Conservation (phyloP, 2,329 filamentous ascomycete genomes). For the Aplosporella prunicola region DNA sequence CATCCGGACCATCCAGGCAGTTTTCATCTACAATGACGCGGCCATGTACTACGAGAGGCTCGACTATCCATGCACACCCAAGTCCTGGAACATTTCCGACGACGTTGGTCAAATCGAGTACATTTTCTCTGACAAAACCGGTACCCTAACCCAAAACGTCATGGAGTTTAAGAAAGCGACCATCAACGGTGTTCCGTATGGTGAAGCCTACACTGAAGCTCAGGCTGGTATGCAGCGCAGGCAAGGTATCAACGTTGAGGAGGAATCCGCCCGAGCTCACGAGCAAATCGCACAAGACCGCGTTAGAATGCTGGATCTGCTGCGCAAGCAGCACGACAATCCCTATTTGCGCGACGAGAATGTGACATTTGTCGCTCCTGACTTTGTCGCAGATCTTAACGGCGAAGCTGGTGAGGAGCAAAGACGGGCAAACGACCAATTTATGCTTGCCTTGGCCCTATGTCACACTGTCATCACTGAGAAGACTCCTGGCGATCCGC, state of each 20-base stretch:
- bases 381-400: conserved; percentile 74
- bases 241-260: conserved; percentile 75
- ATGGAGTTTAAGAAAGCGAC: conserved; percentile 99
- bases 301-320: conserved; percentile 57
- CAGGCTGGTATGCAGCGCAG: conserved; percentile 94
- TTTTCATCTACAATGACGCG: conserved; percentile 95
- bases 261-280: conserved; percentile 61
- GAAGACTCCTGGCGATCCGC: conserved; percentile 76
- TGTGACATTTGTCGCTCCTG: conserved; percentile 83
- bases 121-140: conserved; percentile 94
- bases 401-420: conserved; percentile 72
- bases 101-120: conserved; percentile 98
- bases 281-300: conserved; percentile 74
- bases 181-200: conserved; percentile 91
- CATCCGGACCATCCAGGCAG: conserved; percentile 80
- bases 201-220: conserved; percentile 95
- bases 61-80: conserved; percentile 91
- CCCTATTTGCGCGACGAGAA: conserved; percentile 85
- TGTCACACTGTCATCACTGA: conserved; percentile 96
- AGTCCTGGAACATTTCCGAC: conserved; percentile 98
- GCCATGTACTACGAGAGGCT: conserved; percentile 96
- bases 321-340: conserved; percentile 76
- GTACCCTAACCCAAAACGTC: conserved; percentile 81
- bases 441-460: conserved; percentile 91
- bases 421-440: conserved; percentile 67